Percentiles rank a stretch among this genome's conserved stretches.
phyloP scores from a whole-genome alignment of 495 filamentous ascomycete species.

The Cercophora sp. region DNA sequence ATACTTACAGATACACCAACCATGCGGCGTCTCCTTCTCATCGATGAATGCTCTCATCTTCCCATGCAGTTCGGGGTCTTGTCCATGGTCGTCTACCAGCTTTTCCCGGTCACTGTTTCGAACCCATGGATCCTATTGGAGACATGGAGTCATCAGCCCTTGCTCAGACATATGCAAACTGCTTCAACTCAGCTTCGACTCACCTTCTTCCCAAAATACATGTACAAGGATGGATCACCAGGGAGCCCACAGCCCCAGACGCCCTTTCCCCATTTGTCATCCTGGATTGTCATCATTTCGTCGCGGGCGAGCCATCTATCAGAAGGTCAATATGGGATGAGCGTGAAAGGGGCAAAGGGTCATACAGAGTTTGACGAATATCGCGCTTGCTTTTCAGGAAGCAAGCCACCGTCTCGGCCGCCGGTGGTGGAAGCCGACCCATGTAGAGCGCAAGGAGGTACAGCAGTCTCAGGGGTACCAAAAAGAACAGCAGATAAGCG shows the following conservation, averaged over 20 bases:
- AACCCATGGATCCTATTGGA: background rate
- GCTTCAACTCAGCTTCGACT: background rate
- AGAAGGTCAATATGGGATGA: background rate
- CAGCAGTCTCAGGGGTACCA: no score
- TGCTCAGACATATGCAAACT: background rate
- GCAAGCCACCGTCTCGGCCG: background rate
- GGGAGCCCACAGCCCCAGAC: background rate
- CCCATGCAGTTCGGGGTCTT: background rate
- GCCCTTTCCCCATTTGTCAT: background rate
- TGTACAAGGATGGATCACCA: background rate
- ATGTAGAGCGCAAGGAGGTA: no score
- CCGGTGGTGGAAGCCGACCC: background rate
- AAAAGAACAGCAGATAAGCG: no score
- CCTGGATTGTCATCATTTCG: background rate
- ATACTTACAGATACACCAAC: background rate
- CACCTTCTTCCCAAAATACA: conserved; percentile 1
- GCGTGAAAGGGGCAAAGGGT: background rate
- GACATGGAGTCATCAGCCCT: no score
- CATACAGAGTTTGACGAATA: background rate
- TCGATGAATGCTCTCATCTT: background rate
- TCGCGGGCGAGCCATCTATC: background rate
- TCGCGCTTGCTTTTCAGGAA: background rate
- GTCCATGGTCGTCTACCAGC: background rate
- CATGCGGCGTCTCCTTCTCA: background rate
- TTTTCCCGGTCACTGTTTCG: background rate